These are phyloP conservation scores for Pythium insidiosum DNA, from an alignment of 352 stramenopile species.

Conservation along the genomic window DNA sequence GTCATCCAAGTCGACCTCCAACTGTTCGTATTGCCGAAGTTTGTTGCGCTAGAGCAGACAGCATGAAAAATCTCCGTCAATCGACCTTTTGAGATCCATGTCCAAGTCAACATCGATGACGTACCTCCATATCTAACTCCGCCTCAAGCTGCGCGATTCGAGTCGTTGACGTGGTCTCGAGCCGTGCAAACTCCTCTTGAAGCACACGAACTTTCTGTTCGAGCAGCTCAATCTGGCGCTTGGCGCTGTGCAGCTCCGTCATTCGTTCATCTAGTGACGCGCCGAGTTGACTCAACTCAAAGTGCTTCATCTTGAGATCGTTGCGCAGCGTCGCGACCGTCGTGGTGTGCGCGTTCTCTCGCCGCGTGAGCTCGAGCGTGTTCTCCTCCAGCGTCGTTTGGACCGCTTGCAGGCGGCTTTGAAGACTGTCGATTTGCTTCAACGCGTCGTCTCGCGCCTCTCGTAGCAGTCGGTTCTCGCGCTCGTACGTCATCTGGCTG, in stretches of 20 bases:
- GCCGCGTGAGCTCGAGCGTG: conserved; percentile 39
- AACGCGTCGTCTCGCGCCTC: conserved; percentile 51
- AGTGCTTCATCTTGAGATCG: conserved; percentile 77
- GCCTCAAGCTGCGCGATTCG: conserved; percentile 49
- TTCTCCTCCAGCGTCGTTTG: conserved; percentile 48
- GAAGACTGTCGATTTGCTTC: conserved; percentile 48
- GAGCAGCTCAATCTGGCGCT: conserved; percentile 58
- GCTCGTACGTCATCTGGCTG: conserved; percentile 57
- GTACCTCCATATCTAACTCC: conserved; percentile 43
- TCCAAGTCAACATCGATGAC: background rate
- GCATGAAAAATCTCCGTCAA: background rate
- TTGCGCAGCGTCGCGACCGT: conserved; percentile 36
- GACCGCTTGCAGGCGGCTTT: conserved; percentile 35
- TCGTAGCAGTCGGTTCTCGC: conserved; percentile 64
- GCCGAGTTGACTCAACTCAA: conserved; percentile 67
- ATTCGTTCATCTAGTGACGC: conserved; percentile 51
- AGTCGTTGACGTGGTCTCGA: conserved; percentile 61
- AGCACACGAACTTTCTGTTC: conserved; percentile 63
- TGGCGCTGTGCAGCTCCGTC: conserved; percentile 19
- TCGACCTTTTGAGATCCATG: background rate
- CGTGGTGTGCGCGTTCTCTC: conserved; percentile 45
- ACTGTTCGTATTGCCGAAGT: conserved; percentile 60
- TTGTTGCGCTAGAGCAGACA: conserved; percentile 31
- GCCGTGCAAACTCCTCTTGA: conserved; percentile 57
- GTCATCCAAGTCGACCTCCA: conserved; percentile 67